Percentiles rank a stretch among this genome's conserved stretches.
These are phyloP conservation scores for Syncephalastrum monosporum DNA, from an alignment of 371 early-diverging fungal species.

Conservation along the genomic window DNA sequence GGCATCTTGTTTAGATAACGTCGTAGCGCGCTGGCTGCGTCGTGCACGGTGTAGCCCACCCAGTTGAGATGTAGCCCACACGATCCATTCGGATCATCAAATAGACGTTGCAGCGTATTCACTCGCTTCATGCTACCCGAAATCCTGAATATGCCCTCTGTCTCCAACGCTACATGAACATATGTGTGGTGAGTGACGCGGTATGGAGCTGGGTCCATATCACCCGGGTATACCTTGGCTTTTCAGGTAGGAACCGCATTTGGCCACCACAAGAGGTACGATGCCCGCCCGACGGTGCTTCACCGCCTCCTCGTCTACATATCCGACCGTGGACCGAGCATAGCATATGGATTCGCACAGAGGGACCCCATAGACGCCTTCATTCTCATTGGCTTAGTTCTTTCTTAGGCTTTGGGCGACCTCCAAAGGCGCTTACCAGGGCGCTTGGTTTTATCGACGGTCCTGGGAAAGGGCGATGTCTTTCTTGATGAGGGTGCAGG, in stretches of 20 bases:
- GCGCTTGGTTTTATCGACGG: no score
- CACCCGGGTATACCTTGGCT: slow-evolving; percentile 27
- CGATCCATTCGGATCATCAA: slow-evolving; percentile 41
- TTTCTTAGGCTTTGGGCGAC: no score
- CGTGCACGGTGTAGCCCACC: slow-evolving; percentile 60
- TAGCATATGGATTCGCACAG: slow-evolving; percentile 23
- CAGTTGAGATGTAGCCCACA: slow-evolving; percentile 59
- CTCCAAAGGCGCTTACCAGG: no score
- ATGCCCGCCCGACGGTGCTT: slow-evolving; percentile 28
- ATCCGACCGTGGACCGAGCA: slow-evolving; percentile 23
- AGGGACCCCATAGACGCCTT: slow-evolving; percentile 22
- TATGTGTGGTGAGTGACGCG: neutral
- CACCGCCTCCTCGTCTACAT: slow-evolving; percentile 20
- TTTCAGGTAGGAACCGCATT: slow-evolving; percentile 46
- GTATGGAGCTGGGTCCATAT: neutral
- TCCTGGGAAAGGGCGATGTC: no score
- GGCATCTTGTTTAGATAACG: slow-evolving; percentile 62
- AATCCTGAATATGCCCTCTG: slow-evolving; percentile 27
- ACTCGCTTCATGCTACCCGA: slow-evolving; percentile 57
- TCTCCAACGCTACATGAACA: slow-evolving; percentile 11
- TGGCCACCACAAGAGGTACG: slow-evolving; percentile 49
- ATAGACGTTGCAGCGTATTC: slow-evolving; percentile 53
- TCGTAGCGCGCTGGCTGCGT: slow-evolving; percentile 61
- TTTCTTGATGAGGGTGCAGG: no score
- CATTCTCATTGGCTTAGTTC: no score